Evolutionary conservation across 2,329 filamentous ascomycete genomes (phyloP).

Genomic region (Metarhizium album): DNA sequence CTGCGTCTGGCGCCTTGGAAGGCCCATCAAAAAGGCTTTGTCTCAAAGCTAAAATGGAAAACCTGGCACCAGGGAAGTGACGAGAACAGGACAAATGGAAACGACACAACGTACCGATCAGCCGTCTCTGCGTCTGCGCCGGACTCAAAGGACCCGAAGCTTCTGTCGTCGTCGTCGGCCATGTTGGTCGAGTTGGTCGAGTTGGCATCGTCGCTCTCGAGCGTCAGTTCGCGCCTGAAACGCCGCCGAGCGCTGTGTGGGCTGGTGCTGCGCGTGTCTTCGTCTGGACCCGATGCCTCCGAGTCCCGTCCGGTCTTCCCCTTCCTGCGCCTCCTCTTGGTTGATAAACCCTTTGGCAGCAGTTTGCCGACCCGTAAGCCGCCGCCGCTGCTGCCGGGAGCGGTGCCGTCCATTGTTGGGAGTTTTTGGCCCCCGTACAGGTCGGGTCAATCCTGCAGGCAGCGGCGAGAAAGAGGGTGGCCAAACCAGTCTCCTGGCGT

Average conservation of each 20-base stretch:
- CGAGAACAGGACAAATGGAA: background rate
- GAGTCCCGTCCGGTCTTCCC: conserved; percentile 30
- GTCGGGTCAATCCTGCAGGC: background rate
- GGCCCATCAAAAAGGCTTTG: background rate
- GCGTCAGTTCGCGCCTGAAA: conserved; percentile 23
- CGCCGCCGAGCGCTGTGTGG: conserved; percentile 15
- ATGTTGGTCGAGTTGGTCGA: conserved; percentile 20
- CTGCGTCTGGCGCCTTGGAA: background rate
- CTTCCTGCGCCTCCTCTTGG: conserved; percentile 38
- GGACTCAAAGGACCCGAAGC: conserved; percentile 24
- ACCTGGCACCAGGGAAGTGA: background rate
- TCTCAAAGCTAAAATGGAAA: background rate
- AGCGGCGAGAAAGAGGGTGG: background rate
- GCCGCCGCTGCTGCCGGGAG: conserved; percentile 18
- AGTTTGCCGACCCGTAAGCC: conserved; percentile 32
- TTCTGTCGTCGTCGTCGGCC: conserved; percentile 21
- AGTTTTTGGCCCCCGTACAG: background rate
- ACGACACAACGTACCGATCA: conserved; percentile 2
- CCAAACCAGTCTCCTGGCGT: background rate
- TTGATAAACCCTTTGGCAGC: conserved; percentile 39
- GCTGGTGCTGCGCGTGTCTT: conserved; percentile 21
- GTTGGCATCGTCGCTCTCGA: conserved; percentile 21
- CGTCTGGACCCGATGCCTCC: conserved; percentile 16
- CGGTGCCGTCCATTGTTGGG: conserved; percentile 11
- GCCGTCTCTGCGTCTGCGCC: conserved; percentile 18